Evolutionary conservation across 1,139 yeast species (phyloP), one percentile per base, ranked within the genome.

Genomic region (Pichia sp.): DNA sequence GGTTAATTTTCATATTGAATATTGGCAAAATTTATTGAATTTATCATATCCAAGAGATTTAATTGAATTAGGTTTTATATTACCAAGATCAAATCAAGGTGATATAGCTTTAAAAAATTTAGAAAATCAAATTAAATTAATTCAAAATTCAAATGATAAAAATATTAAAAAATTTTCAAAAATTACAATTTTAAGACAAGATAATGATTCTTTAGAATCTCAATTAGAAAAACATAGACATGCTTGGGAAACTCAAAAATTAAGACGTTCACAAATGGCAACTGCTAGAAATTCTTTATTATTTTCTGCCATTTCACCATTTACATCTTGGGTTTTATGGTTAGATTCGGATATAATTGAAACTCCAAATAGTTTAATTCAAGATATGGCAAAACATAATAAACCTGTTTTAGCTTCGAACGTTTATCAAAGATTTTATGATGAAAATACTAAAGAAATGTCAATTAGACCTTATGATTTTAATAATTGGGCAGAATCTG

Each of bases 401-500:
- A 87, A 84, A 63, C 87, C 96, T 3, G 83, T 92, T 7, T 65
- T 92, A 38, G 84, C 94, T 4, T 97, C 97, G 27, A 92, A 92
- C 63, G 95, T 95, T 52, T 92, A 78, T 67, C 98, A 92, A 70
- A 72, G 95, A 54, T 89, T 67, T 63, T 70, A 55, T 47, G 82
- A 86, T 55, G 73, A 74, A 32, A 79, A 78, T 41, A 70, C 75
- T 42, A 72, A 77, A 47, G 67, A 74, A 53, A 69, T 70, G n/a
- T 68, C 76, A 27, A 79, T 85, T 48, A 76, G 97, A 57, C 95
- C 97, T 12, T 92, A 92, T 62, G 98, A 92, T 64, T 90, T 74
- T 70, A 92, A 92, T 69, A 90, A 94, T 64, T 92, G 98, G 98
- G 84, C 83, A 45, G 98, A 92, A 63, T 81, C 94, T 47, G 94